Conservation (phyloP, 2,329 filamentous ascomycete genomes). For the Aureobasidium namibiae region DNA sequence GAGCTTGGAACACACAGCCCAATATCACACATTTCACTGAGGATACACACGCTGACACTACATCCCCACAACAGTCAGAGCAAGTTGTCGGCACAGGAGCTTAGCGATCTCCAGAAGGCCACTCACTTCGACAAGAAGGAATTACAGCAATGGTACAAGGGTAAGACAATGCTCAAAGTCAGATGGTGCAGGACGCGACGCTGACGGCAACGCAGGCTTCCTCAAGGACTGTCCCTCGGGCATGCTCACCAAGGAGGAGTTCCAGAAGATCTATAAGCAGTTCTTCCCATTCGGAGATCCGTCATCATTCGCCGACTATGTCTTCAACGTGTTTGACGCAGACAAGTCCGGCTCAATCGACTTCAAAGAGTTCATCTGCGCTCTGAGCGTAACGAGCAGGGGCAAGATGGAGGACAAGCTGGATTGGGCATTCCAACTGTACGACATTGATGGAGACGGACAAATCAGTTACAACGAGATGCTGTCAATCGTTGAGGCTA, state of each 20-base stretch:
- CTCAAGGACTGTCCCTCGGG: constrained; percentile 96
- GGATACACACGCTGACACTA: constrained; percentile 24
- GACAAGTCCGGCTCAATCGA: constrained; percentile 97
- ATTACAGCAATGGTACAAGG: constrained; percentile 99
- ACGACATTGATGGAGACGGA: constrained; percentile 97
- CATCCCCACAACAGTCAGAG: constrained; percentile 63
- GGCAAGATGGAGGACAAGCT: constrained; percentile 99
- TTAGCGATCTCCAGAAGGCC: constrained; percentile 88
- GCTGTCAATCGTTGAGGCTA: constrained; percentile 96
- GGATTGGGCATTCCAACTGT: constrained; percentile 98
- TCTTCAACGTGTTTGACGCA: constrained; percentile 98
- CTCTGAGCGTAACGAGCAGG: constrained; percentile 88
- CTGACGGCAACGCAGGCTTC: constrained; percentile 58
- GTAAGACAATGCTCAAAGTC: constrained; percentile 45
- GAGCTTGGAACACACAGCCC: constrained; percentile 24
- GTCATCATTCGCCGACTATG: constrained; percentile 94
- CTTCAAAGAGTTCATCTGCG: constrained; percentile 99
- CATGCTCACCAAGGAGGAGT: constrained; percentile 95
- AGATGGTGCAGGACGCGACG: background rate
- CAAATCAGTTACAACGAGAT: constrained; percentile 99
- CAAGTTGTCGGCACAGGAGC: constrained; percentile 94
- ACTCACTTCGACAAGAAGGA: constrained; percentile 99
- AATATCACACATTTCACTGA: constrained; percentile 21
- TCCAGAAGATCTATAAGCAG: constrained; percentile 99
- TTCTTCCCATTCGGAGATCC: constrained; percentile 99